Percentiles rank a stretch among this genome's conserved stretches.
These are phyloP conservation scores for Trichoderma asperelloides DNA, from an alignment of 495 filamentous ascomycete species.

Conservation along the genomic window DNA sequence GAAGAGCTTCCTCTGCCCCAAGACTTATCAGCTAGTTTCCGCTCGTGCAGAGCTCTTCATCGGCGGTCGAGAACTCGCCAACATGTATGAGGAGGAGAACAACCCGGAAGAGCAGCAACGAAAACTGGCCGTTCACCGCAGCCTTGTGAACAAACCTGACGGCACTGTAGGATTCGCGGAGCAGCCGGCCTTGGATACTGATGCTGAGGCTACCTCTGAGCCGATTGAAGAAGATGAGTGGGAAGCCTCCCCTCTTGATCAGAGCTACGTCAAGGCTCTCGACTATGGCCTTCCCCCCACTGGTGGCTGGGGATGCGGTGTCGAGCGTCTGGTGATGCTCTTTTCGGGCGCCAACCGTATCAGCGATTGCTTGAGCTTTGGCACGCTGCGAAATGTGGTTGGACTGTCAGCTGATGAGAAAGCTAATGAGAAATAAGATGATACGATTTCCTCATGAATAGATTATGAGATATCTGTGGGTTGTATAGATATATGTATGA, in stretches of 20 bases:
- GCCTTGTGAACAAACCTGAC: conserved; percentile 27
- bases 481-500: conserved; percentile 9
- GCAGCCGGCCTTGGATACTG: conserved; percentile 5
- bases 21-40: conserved; percentile 54
- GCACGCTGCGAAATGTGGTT: conserved; percentile 65
- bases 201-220: neutral
- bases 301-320: conserved; percentile 90
- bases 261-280: conserved; percentile 72
- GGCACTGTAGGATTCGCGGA: conserved; percentile 11
- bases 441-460: neutral
- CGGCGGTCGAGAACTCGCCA: conserved; percentile 68
- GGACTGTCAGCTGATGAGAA: conserved; percentile 18
- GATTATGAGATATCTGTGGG: conserved; percentile 24
- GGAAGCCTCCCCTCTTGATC: conserved; percentile 52
- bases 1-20: conserved; percentile 64
- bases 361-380: conserved; percentile 77
- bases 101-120: conserved; percentile 76
- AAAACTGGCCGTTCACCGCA: conserved; percentile 56
- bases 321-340: conserved; percentile 86
- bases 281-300: conserved; percentile 88
- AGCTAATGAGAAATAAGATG: neutral
- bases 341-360: conserved; percentile 70
- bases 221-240: conserved; percentile 13
- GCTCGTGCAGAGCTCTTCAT: conserved; percentile 88
- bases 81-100: conserved; percentile 98